phyloP scores from a whole-genome alignment of 768 basidiomycete genomes.

The Scleroderma citrinum region DNA sequence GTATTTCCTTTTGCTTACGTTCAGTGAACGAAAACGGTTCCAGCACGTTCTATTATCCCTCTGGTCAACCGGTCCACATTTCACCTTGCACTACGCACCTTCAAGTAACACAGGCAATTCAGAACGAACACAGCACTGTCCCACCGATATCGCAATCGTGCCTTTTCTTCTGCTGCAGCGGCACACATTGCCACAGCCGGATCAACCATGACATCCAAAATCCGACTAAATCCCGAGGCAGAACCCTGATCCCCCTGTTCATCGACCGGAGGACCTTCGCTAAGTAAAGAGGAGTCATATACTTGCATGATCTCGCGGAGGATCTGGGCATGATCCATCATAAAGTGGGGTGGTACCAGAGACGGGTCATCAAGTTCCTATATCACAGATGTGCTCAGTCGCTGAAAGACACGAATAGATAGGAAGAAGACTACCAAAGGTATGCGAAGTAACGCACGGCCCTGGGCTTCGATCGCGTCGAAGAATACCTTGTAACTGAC shows the following conservation, averaged over 20 bases:
- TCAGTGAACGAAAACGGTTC: slow-evolving; percentile 64
- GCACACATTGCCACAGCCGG: slow-evolving; percentile 76
- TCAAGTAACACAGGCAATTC: slow-evolving; percentile 80
- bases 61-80: neutral
- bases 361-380: slow-evolving; percentile 68
- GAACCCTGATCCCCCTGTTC: neutral
- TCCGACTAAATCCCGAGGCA: slow-evolving; percentile 47
- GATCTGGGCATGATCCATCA: slow-evolving; percentile 79
- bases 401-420: neutral
- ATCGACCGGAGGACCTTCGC: slow-evolving; percentile 30
- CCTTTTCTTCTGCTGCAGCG: slow-evolving; percentile 60
- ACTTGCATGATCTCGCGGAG: slow-evolving; percentile 86
- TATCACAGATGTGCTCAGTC: neutral
- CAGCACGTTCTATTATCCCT: slow-evolving; percentile 53
- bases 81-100: slow-evolving; percentile 41
- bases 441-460: slow-evolving; percentile 54
- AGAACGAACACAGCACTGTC: slow-evolving; percentile 79
- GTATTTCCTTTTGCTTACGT: slow-evolving; percentile 53
- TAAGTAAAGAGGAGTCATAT: slow-evolving; percentile 69
- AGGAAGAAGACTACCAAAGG: slow-evolving; percentile 38
- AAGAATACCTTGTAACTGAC: slow-evolving; percentile 81
- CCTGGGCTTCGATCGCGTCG: slow-evolving; percentile 81
- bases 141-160: slow-evolving; percentile 53
- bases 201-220: slow-evolving; percentile 80
- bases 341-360: slow-evolving; percentile 63